Evolutionary conservation across 1,284 basidiomycete genomes (phyloP).

Genomic region (Microbotryum lychnidis-dioicae): DNA sequence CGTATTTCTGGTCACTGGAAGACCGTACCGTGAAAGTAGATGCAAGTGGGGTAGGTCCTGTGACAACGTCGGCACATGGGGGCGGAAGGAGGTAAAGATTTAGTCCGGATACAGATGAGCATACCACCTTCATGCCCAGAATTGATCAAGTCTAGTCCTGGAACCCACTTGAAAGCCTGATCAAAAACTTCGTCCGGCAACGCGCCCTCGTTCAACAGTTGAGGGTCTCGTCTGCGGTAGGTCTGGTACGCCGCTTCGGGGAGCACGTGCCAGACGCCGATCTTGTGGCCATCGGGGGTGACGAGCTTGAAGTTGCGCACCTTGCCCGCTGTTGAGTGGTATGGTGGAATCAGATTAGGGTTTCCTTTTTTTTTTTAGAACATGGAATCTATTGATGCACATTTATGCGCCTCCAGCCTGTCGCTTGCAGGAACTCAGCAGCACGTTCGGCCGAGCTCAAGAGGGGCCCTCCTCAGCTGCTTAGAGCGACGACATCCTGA

Average conservation of each 20-base stretch:
- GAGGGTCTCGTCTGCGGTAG: constrained; percentile 7
- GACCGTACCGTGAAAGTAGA: constrained; percentile 70
- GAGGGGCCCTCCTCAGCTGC: background rate
- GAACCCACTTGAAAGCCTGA: constrained; percentile 46
- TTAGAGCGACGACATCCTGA: background rate
- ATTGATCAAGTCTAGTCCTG: too few relatives aligned
- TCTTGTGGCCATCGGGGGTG: constrained; percentile 64
- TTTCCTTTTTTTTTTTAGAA: too few relatives aligned
- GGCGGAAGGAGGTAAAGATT: background rate
- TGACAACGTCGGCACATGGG: background rate
- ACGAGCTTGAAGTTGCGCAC: constrained; percentile 61
- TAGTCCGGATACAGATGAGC: background rate
- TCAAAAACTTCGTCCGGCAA: constrained; percentile 38
- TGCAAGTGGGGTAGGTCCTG: constrained; percentile 56
- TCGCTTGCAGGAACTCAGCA: too few relatives aligned
- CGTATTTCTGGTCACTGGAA: too few relatives aligned
- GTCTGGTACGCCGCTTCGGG: constrained; percentile 56
- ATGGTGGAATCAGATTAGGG: background rate
- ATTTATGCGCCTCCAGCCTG: too few relatives aligned
- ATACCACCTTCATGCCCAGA: background rate
- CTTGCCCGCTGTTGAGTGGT: constrained; percentile 55
- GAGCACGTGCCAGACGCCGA: constrained; percentile 86
- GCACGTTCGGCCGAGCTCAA: too few relatives aligned
- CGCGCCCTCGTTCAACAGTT: background rate
- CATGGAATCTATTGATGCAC: too few relatives aligned